These are phyloP conservation scores for Pseudonectria buxi DNA, from an alignment of 2,329 filamentous ascomycete genomes.

Conservation along the genomic window DNA sequence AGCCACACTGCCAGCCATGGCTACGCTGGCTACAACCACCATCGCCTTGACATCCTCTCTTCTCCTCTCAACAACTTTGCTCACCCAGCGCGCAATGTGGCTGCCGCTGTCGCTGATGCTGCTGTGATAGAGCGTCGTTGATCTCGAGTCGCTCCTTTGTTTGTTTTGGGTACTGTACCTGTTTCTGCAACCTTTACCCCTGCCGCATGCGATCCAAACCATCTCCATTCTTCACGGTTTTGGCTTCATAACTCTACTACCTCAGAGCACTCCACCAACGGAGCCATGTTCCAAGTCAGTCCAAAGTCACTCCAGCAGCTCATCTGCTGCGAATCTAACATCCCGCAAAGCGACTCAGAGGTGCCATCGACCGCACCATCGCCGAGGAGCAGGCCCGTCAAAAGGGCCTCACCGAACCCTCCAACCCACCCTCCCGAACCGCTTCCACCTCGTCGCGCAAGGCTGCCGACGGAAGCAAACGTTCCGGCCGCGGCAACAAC, in stretches of 20 bases:
- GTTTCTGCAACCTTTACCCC: too few species aligned
- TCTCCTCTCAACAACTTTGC: too few species aligned
- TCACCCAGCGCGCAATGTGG: too few species aligned
- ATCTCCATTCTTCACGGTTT: too few species aligned
- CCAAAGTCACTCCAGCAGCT: not conserved
- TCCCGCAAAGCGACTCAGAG: slow-evolving; percentile 64
- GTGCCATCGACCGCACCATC: slow-evolving; percentile 78
- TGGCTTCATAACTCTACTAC: not conserved
- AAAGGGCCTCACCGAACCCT: slow-evolving; percentile 40
- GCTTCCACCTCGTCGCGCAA: slow-evolving; percentile 32
- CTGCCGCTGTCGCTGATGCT: too few species aligned
- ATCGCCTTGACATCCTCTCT: too few species aligned
- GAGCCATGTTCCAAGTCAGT: slow-evolving; percentile 28
- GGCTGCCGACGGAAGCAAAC: slow-evolving; percentile 28
- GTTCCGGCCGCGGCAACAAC: slow-evolving; percentile 31
- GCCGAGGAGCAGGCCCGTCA: slow-evolving; percentile 87
- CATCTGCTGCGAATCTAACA: not conserved
- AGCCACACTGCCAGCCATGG: too few species aligned
- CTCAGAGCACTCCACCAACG: not conserved
- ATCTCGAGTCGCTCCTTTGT: too few species aligned
- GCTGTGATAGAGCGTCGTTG: too few species aligned
- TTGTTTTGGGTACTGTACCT: too few species aligned
- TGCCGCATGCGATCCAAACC: too few species aligned
- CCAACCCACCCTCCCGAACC: slow-evolving; percentile 35
- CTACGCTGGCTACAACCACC: too few species aligned